These are phyloP conservation scores for Prunus campanulata DNA, from an alignment of 306 rosid genomes.

Conservation along the genomic window DNA sequence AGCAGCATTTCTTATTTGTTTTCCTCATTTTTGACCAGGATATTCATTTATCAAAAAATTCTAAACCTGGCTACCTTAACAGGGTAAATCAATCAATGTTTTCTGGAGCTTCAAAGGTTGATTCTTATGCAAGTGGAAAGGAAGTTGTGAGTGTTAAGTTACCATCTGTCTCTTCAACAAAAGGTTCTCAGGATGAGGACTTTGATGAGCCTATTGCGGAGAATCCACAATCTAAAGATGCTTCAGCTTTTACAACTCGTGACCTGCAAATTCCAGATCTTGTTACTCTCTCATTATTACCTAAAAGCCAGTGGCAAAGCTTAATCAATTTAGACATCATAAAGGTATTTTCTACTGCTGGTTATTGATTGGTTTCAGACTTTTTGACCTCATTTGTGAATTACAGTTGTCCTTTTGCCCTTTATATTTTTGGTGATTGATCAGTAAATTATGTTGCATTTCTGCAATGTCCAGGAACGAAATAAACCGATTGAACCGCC, in stretches of 20 bases:
- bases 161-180: constrained; percentile 68
- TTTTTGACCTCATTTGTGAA: constrained; percentile 8
- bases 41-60: not conserved
- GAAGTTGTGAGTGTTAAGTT: constrained; percentile 67
- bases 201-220: constrained; percentile 28
- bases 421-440: constrained; percentile 9
- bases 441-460: constrained; percentile 2
- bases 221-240: constrained; percentile 36
- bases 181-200: constrained; percentile 47
- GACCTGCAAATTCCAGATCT: constrained; percentile 79
- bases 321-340: constrained; percentile 83
- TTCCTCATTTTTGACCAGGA: not conserved
- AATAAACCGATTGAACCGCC: constrained; percentile 95
- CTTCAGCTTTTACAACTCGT: constrained; percentile 27
- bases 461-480: constrained; percentile 56
- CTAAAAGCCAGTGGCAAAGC: constrained; percentile 97
- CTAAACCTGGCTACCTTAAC: constrained; percentile 27
- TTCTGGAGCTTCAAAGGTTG: constrained; percentile 57
- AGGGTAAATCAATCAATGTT: constrained; percentile 74
- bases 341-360: constrained; percentile 56
- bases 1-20: not conserved
- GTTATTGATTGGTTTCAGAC: constrained; percentile 7
- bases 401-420: not conserved
- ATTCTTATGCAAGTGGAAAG: constrained; percentile 83
- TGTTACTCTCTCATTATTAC: constrained; percentile 81